Evolutionary conservation across 768 basidiomycete species (phyloP), one percentile per base, ranked within the genome.

Genomic region (Mrakia gelida): DNA sequence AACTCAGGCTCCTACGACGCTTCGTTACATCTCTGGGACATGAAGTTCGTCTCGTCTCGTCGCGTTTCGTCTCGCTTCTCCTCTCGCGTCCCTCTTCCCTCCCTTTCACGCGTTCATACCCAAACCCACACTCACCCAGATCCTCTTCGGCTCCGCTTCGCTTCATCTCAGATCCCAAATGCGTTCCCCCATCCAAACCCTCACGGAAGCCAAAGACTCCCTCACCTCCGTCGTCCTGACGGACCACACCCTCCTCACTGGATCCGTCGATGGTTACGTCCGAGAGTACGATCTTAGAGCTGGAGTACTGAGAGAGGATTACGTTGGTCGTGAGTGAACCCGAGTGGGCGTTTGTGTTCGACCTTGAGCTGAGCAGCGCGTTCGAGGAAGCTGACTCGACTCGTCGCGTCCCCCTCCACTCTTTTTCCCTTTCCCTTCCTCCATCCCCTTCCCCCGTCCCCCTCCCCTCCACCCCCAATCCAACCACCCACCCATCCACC

Each of bases 231-330:
- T 98, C 38, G 71, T 80, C 38, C 75, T 81, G 63, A 59, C 74
- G 26, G 68, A 73, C 88, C 89, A 32, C 67, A 89, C 88, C 73
- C 88, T 98, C 81, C 86, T 91, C 59, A 87, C 93, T 3, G 94
- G 94, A 13, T 94, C 93, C 4, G 91, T 97, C 8, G 97, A 99
- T 80, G 96, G 97, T 3, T 88, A 91, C 82, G 90, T 96, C 63
- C 89, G 97, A 28, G 93, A 93, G 13, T 98, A 98, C 84, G 97
- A 99, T 84, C 87, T 99, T 45, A 91, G 97, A 73, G 94, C 92
- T 86, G 97, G 97, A 32, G 90, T 96, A 83, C 85, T 98, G 41
- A 89, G 91, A 11, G 88, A 92, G 63, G 97, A 99, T 84, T 94
- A 90, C 82, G 88, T 98, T 80, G 96, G 96, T 11, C 89, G 94